phyloP scores from a whole-genome alignment of 2,329 filamentous ascomycete species.

The Zalaria sp. region DNA sequence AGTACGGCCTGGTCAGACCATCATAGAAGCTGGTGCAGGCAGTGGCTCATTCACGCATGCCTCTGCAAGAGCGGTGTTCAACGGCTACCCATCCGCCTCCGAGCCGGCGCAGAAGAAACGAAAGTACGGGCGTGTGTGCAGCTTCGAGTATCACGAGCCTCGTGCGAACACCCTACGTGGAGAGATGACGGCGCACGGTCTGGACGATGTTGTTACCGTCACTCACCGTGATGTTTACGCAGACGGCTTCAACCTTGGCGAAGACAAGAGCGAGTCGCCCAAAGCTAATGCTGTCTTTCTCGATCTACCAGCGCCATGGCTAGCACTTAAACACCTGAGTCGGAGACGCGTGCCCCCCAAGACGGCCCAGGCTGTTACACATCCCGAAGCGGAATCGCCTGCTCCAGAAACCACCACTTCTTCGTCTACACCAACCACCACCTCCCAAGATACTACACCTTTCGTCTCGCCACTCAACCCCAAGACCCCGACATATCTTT shows the following conservation, averaged over 20 bases:
- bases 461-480: slow-evolving; percentile 49
- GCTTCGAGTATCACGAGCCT: slow-evolving; percentile 67
- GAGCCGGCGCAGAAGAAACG: slow-evolving; percentile 14
- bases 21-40: slow-evolving; percentile 72
- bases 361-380: slow-evolving; percentile 3
- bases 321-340: slow-evolving; percentile 62
- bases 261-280: slow-evolving; percentile 23
- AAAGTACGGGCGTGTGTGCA: slow-evolving; percentile 55
- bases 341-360: slow-evolving; percentile 22
- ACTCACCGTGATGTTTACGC: slow-evolving; percentile 70
- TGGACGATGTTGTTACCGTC: slow-evolving; percentile 53
- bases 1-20: slow-evolving; percentile 54
- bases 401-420: not conserved
- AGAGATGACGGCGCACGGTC: slow-evolving; percentile 54
- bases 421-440: not conserved
- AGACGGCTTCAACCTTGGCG: slow-evolving; percentile 50
- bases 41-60: slow-evolving; percentile 79
- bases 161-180: slow-evolving; percentile 54
- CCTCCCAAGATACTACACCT: not conserved
- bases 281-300: slow-evolving; percentile 61
- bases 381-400: slow-evolving; percentile 2
- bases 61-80: slow-evolving; percentile 60
- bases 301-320: slow-evolving; percentile 70
- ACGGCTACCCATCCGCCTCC: slow-evolving; percentile 41
- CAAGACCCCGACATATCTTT: slow-evolving; percentile 59